Conservation (phyloP, 1,284 basidiomycete genomes). For the Microbotryum scabiosae region DNA sequence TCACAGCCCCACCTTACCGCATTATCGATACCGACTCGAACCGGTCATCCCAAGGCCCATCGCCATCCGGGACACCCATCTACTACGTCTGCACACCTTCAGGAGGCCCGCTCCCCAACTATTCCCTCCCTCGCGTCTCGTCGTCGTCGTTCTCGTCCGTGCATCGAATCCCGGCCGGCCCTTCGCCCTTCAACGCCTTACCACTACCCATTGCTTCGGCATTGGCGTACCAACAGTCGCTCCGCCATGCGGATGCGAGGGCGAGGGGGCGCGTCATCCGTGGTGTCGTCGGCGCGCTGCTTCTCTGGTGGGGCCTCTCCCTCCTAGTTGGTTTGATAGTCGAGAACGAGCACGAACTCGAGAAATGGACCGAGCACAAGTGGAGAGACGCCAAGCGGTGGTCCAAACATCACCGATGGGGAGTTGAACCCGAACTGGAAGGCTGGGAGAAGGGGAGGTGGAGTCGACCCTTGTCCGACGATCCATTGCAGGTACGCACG, state of each 20-base stretch:
- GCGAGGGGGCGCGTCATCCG: slow-evolving; percentile 6
- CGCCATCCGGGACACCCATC: not conserved
- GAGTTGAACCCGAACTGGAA: no score
- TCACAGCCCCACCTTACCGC: slow-evolving; percentile 6
- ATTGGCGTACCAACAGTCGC: slow-evolving; percentile 1
- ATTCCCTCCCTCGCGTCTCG: not conserved
- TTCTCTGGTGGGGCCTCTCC: no score
- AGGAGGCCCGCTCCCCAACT: not conserved
- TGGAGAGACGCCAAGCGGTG: no score
- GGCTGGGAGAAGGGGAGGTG: no score
- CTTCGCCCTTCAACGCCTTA: slow-evolving; percentile 9
- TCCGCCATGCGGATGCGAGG: slow-evolving; percentile 9
- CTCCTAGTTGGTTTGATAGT: no score
- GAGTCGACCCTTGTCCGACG: no score
- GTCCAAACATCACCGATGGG: no score
- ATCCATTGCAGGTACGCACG: no score
- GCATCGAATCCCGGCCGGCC: slow-evolving; percentile 5
- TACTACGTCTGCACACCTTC: not conserved
- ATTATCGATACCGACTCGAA: not conserved
- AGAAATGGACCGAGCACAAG: no score
- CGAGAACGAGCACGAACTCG: no score
- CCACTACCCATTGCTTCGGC: not conserved
- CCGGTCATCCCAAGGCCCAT: not conserved
- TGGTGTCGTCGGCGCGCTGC: no score
- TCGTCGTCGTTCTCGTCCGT: not conserved